Conservation (phyloP, 2,329 filamentous ascomycete genomes). For the Lizonia empirigonia region DNA sequence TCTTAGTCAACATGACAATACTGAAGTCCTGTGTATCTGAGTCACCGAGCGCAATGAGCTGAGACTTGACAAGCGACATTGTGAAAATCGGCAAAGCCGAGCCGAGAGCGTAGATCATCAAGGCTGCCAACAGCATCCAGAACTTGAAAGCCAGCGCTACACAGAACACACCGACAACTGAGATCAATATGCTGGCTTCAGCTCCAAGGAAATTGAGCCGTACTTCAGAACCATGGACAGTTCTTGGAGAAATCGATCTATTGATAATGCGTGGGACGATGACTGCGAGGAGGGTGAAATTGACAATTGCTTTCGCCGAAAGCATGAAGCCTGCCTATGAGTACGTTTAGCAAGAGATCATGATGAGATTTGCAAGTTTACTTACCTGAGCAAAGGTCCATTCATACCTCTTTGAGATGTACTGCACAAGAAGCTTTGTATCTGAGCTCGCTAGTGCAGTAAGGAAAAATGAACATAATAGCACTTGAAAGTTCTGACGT, state of each 20-base stretch:
- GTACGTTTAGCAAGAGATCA: neutral
- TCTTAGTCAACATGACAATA: slow-evolving; percentile 47
- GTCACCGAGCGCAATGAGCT: slow-evolving; percentile 35
- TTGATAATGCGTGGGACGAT: slow-evolving; percentile 44
- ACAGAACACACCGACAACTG: slow-evolving; percentile 42
- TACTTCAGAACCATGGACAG: slow-evolving; percentile 35
- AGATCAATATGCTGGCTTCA: slow-evolving; percentile 39
- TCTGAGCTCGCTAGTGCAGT: slow-evolving; percentile 48
- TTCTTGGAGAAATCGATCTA: slow-evolving; percentile 29
- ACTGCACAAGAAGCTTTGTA: slow-evolving; percentile 47
- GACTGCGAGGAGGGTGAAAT: slow-evolving; percentile 42
- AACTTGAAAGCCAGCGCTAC: slow-evolving; percentile 41
- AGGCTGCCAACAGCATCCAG: slow-evolving; percentile 41
- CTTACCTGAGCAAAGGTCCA: slow-evolving; percentile 45
- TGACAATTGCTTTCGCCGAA: slow-evolving; percentile 46
- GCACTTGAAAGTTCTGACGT: slow-evolving; percentile 42
- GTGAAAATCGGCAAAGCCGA: slow-evolving; percentile 49
- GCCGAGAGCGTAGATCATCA: slow-evolving; percentile 47
- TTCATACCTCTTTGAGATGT: slow-evolving; percentile 48
- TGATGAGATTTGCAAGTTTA: neutral
- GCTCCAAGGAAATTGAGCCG: slow-evolving; percentile 42
- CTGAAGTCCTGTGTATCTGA: slow-evolving; percentile 44
- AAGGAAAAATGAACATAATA: slow-evolving; percentile 43
- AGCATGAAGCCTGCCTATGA: slow-evolving; percentile 46
- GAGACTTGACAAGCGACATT: slow-evolving; percentile 46